phyloP scores from a whole-genome alignment of 495 filamentous ascomycete genomes.

The Echria macrotheca region DNA sequence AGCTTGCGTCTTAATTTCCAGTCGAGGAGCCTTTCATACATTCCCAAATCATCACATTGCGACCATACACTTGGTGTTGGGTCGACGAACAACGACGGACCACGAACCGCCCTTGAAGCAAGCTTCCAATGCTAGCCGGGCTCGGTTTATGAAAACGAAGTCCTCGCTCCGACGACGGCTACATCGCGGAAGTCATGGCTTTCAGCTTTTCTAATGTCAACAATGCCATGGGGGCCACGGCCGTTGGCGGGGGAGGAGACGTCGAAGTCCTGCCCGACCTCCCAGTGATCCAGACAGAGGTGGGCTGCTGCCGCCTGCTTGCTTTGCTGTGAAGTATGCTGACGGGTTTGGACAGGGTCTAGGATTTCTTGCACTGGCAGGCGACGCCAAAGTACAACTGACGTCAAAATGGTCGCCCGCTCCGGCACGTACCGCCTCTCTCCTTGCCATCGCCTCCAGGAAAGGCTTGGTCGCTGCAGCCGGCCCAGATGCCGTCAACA shows the following conservation, averaged over 20 bases:
- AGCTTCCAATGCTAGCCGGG: constrained; percentile 17
- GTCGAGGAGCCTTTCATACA: too few species aligned
- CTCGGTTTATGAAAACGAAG: constrained; percentile 19
- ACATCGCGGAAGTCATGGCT: constrained; percentile 52
- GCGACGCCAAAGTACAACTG: constrained; percentile 78
- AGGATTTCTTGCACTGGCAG: constrained; percentile 72
- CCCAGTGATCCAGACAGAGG: constrained; percentile 52
- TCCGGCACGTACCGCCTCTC: constrained; percentile 75
- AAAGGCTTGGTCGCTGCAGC: constrained; percentile 84
- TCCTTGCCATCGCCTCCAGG: constrained; percentile 75
- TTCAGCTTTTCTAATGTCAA: constrained; percentile 50
- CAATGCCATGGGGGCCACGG: constrained; percentile 21
- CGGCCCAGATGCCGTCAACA: constrained; percentile 67
- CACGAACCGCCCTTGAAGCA: too few species aligned
- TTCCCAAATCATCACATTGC: too few species aligned
- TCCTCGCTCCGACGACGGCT: constrained; percentile 22
- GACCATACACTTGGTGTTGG: too few species aligned
- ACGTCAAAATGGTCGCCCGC: constrained; percentile 73
- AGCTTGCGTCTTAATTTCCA: too few species aligned
- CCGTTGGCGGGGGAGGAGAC: constrained; percentile 31
- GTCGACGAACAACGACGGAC: too few species aligned
- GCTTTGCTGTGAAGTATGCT: constrained; percentile 1
- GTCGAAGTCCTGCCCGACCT: constrained; percentile 52
- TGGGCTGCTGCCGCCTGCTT: background rate
- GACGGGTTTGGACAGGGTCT: constrained; percentile 51